Conservation (phyloP, 139 green algal species). For the Micromonas commoda region DNA sequence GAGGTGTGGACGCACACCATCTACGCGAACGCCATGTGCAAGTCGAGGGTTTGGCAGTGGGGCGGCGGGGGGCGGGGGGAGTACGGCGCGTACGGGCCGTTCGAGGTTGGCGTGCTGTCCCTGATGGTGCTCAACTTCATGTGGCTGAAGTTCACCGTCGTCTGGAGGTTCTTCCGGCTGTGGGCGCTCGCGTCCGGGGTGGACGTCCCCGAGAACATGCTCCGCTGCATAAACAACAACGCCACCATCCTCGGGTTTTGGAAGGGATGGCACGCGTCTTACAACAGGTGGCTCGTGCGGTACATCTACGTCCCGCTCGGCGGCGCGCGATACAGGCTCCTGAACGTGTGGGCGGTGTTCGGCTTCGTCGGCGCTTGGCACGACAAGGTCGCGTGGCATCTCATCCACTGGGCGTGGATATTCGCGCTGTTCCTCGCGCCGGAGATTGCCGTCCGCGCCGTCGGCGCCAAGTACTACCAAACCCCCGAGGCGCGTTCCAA, state of each 20-base stretch:
- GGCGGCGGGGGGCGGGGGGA: background rate
- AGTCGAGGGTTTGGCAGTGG: background rate
- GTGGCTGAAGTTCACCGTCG: conserved; percentile 82
- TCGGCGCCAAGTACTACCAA: background rate
- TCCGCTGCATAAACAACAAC: conserved; percentile 86
- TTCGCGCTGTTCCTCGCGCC: conserved; percentile 60
- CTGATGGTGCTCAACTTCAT: conserved; percentile 75
- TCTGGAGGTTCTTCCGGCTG: conserved; percentile 53
- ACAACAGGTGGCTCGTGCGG: conserved; percentile 61
- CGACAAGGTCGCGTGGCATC: conserved; percentile 71
- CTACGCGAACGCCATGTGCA: background rate
- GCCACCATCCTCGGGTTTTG: conserved; percentile 82
- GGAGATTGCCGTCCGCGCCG: conserved; percentile 39
- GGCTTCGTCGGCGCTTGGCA: conserved; percentile 94
- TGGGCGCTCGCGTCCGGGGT: conserved; percentile 69
- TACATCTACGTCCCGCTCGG: conserved; percentile 94
- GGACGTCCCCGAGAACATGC: conserved; percentile 88
- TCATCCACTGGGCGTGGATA: conserved; percentile 72
- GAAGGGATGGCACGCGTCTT: conserved; percentile 85
- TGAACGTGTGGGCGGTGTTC: conserved; percentile 86
- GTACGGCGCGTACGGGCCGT: background rate
- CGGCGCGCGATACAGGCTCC: conserved; percentile 46
- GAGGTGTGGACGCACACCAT: conserved; percentile 22
- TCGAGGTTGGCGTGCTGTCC: background rate
- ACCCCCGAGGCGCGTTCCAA: too few species aligned